phyloP scores from a whole-genome alignment of 805 yeast genomes.

The Ogataea minuta region DNA sequence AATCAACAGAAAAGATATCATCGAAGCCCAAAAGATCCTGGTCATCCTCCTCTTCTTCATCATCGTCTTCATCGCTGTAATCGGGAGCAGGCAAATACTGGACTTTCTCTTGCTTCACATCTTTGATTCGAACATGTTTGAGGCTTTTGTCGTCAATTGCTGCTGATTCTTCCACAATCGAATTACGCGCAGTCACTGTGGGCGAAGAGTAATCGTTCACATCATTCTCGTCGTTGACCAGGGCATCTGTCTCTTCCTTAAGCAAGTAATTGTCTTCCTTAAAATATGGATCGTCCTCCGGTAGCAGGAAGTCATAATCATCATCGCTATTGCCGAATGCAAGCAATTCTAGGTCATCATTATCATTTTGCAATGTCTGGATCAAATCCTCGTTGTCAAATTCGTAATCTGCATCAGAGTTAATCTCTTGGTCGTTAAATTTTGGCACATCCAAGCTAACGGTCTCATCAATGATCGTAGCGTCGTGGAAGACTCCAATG shows the following conservation, averaged over 20 bases:
- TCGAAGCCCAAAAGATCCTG: conserved; percentile 31
- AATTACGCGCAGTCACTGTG: conserved; percentile 33
- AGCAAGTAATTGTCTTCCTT: conserved; percentile 51
- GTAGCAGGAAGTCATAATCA: conserved; percentile 29
- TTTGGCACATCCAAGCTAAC: conserved; percentile 48
- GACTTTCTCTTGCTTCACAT: conserved; percentile 23
- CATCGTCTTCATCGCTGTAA: conserved; percentile 39
- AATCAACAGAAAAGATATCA: conserved; percentile 27
- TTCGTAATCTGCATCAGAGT: conserved; percentile 66
- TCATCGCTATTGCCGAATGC: conserved; percentile 37
- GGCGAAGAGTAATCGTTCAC: conserved; percentile 32
- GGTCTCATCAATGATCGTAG: conserved; percentile 25
- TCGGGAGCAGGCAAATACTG: conserved; percentile 41
- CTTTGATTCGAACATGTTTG: conserved; percentile 15
- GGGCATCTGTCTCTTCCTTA: conserved; percentile 43
- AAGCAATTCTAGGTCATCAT: conserved; percentile 37
- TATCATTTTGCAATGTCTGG: conserved; percentile 37
- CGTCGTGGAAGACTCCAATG: conserved; percentile 23
- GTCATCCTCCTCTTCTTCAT: conserved; percentile 41
- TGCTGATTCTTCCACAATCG: conserved; percentile 17
- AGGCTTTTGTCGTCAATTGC: conserved; percentile 1
- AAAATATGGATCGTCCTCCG: conserved; percentile 29
- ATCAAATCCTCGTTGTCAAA: conserved; percentile 49
- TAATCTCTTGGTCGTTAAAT: conserved; percentile 41
- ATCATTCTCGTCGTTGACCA: conserved; percentile 38